phyloP scores from a whole-genome alignment of 306 rosid species.

The Ceratonia siliqua region DNA sequence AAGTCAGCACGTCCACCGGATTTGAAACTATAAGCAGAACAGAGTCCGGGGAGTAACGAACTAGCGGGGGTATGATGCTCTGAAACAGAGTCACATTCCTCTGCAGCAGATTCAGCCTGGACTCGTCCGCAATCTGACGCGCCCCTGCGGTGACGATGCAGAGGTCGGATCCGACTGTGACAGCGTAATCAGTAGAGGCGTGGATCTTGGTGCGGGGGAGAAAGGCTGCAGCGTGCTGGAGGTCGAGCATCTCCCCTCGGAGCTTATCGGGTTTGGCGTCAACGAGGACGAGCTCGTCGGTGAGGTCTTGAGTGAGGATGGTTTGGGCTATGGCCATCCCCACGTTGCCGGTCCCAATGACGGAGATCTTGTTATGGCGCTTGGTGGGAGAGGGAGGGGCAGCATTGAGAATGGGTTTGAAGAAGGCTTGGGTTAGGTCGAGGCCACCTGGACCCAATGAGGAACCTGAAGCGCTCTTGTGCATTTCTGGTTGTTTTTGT shows the following conservation, averaged over 20 bases:
- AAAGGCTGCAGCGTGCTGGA: constrained; percentile 93
- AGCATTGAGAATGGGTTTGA: constrained; percentile 57
- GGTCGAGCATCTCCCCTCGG: constrained; percentile 94
- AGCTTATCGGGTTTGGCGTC: constrained; percentile 73
- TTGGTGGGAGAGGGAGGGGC: constrained; percentile 62
- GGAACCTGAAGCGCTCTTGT: constrained; percentile 55
- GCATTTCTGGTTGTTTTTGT: constrained; percentile 36
- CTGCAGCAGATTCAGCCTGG: constrained; percentile 71
- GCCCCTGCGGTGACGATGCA: constrained; percentile 94
- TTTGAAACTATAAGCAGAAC: constrained; percentile 75
- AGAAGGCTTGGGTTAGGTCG: constrained; percentile 67
- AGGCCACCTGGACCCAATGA: constrained; percentile 78
- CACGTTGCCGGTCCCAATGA: constrained; percentile 86
- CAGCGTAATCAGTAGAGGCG: constrained; percentile 75
- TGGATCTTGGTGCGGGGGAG: constrained; percentile 85
- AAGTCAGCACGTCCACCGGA: constrained; percentile 82
- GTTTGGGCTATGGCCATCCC: constrained; percentile 99
- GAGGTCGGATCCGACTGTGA: constrained; percentile 72
- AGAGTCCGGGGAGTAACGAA: constrained; percentile 52
- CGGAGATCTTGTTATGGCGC: constrained; percentile 69
- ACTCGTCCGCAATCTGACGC: constrained; percentile 73
- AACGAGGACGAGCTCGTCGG: constrained; percentile 78
- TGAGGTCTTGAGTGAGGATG: constrained; percentile 79
- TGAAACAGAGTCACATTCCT: constrained; percentile 73
- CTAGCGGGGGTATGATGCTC: constrained; percentile 69